Evolutionary conservation across 2,329 filamentous ascomycete genomes (phyloP), one percentile per base, ranked within the genome.

Genomic region (Aspergillus pseudotamarii): DNA sequence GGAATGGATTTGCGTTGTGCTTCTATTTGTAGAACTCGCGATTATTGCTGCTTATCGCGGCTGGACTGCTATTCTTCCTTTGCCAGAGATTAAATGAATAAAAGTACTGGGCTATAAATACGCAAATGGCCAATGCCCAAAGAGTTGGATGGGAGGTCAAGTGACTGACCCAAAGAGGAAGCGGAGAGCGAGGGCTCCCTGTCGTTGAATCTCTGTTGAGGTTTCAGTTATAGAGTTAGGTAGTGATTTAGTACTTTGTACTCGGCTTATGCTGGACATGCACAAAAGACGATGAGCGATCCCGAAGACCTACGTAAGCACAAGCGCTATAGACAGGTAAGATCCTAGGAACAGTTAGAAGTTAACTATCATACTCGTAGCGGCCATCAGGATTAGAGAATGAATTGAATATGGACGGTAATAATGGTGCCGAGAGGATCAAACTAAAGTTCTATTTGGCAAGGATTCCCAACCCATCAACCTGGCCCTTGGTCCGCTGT

Each of bases 401-500:
- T 26, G n/a, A 38, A 14, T n/a, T 38, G 5, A 12, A 21, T 12
- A 23, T 38, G 21, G 32, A 38, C 5, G 21, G 12, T 26, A 10
- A 23, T 10, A 19, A 55, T 54, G 26, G 50, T n/a, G 16, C 30
- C 10, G 51, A 14, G 21, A 55, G 32, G 32, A 55, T 55, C n/a
- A 58, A 50, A 23, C 58, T 59, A 28, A 59, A 55, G 1, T 19
- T n/a, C 41, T 28, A 16, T 32, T 30, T 46, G 34, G n/a, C 67
- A 62, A 55, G 66, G 62, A 60, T 62, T 11, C 53, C 12, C 48
- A 66, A 62, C 64, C 68, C 65, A 65, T 70, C 26, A 53, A 68
- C 62, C 62, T 65, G 67, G 65, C 48, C 59, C 59, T 59, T 50
- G 64, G 64, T 58, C 57, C 60, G 38, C 16, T 19, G 45, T 60